Percentiles rank a stretch among this genome's conserved stretches.
Conservation (phyloP, 208 protist species). For the Leishmania amazonensis region DNA sequence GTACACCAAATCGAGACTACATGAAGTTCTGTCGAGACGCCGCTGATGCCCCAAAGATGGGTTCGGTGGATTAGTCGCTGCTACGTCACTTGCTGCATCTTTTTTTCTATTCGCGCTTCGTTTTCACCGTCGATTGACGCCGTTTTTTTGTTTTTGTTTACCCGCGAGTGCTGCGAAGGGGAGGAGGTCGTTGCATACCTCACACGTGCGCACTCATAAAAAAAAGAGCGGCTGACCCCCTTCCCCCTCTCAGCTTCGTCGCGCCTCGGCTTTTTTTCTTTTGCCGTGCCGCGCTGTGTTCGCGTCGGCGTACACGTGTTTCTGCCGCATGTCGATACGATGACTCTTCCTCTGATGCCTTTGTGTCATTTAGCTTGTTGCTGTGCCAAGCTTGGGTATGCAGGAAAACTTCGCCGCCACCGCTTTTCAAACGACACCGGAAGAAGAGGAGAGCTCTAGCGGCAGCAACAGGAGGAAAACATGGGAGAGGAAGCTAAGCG, state of each 20-base stretch:
- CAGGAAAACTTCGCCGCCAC: neutral
- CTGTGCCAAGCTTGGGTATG: neutral
- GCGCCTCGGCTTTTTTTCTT: neutral
- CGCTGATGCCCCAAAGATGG: neutral
- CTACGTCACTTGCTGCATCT: conserved; percentile 1
- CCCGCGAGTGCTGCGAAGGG: neutral
- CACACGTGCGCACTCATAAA: neutral
- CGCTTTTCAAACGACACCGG: neutral
- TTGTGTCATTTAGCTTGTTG: neutral
- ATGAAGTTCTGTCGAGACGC: neutral
- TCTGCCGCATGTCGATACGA: neutral
- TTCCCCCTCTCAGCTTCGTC: neutral
- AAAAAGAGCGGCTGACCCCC: neutral
- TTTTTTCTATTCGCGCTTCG: neutral
- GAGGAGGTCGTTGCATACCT: neutral
- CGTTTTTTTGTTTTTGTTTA: neutral
- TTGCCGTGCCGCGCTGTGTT: neutral
- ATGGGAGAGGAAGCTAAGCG: neutral
- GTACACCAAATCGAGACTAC: neutral
- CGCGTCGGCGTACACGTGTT: neutral
- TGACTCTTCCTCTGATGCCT: neutral
- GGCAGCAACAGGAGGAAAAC: neutral
- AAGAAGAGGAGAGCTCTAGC: neutral
- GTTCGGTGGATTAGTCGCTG: neutral
- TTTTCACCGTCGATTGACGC: conserved; percentile 2